Evolutionary conservation across 176 grass and related monocot species (phyloP).

Genomic region (Carex myosuroides): DNA sequence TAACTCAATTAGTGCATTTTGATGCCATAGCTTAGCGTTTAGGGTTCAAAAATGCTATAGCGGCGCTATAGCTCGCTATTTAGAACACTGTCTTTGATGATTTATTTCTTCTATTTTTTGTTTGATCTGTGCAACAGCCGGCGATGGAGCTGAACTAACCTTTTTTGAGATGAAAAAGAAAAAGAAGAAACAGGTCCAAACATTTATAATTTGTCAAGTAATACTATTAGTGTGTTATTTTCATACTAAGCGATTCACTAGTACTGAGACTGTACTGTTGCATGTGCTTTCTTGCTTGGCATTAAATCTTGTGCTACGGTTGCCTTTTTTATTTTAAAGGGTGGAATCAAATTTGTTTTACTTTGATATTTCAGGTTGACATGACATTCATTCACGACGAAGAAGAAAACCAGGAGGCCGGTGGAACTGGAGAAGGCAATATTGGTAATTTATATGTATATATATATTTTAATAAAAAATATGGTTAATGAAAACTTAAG

Average conservation of each 20-base stretch:
- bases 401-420: constrained; percentile 26
- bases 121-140: constrained; percentile 28
- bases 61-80: too few relatives aligned
- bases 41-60: too few relatives aligned
- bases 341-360: not conserved
- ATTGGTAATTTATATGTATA: constrained; percentile 22
- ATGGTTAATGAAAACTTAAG: not conserved
- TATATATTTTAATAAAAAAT: not conserved
- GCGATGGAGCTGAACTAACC: constrained; percentile 45
- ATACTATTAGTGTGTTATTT: not conserved
- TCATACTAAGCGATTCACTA: too few relatives aligned
- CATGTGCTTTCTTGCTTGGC: not conserved
- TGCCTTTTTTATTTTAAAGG: not conserved
- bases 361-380: constrained; percentile 51
- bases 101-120: not conserved
- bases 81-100: too few relatives aligned
- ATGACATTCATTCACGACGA: constrained; percentile 28
- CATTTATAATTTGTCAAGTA: not conserved
- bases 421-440: constrained; percentile 31
- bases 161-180: constrained; percentile 79
- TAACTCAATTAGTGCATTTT: too few relatives aligned
- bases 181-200: constrained; percentile 62
- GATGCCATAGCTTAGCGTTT: too few relatives aligned
- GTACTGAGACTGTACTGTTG: not conserved
- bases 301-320: not conserved